Evolutionary conservation across 2,329 filamentous ascomycete species (phyloP).

Genomic region (Passalora sequoiae): DNA sequence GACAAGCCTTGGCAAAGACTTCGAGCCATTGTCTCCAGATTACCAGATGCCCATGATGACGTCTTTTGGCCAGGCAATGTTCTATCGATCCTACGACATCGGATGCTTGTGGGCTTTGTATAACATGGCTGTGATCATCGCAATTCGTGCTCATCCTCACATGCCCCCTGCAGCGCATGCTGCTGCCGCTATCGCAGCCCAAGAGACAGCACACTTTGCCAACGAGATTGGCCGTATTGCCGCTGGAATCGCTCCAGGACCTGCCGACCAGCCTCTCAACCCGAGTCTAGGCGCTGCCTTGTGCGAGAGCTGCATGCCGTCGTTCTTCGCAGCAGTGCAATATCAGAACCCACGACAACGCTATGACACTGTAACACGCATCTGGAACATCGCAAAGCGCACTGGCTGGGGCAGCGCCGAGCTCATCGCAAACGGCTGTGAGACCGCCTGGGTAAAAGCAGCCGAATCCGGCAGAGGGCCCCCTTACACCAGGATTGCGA

Average conservation of each 20-base stretch:
- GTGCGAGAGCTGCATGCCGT: constrained; percentile 72
- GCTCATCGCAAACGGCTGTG: constrained; percentile 77
- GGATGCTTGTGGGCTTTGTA: constrained; percentile 83
- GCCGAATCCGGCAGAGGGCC: constrained; percentile 70
- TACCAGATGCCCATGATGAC: constrained; percentile 57
- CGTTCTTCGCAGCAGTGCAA: constrained; percentile 84
- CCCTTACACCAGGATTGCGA: constrained; percentile 54
- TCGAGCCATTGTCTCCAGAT: constrained; percentile 68
- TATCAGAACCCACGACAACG: constrained; percentile 68
- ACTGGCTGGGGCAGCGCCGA: constrained; percentile 84
- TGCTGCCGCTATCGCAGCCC: constrained; percentile 72
- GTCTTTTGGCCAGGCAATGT: constrained; percentile 75
- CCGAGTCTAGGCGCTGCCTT: constrained; percentile 74
- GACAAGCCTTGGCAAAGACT: constrained; percentile 64
- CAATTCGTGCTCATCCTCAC: constrained; percentile 75
- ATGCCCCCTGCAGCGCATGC: constrained; percentile 91
- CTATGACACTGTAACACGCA: constrained; percentile 67
- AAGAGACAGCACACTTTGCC: constrained; percentile 65
- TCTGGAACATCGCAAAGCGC: constrained; percentile 69
- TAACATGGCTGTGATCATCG: constrained; percentile 75
- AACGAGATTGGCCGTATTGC: constrained; percentile 74
- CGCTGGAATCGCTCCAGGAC: constrained; percentile 57
- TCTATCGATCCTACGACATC: constrained; percentile 83
- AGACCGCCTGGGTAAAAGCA: constrained; percentile 75
- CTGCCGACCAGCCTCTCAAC: constrained; percentile 57